These are phyloP conservation scores for thale cress (Arabidopsis thaliana) DNA, from an alignment of 345 rosid species.

Conservation along the genomic window DNA sequence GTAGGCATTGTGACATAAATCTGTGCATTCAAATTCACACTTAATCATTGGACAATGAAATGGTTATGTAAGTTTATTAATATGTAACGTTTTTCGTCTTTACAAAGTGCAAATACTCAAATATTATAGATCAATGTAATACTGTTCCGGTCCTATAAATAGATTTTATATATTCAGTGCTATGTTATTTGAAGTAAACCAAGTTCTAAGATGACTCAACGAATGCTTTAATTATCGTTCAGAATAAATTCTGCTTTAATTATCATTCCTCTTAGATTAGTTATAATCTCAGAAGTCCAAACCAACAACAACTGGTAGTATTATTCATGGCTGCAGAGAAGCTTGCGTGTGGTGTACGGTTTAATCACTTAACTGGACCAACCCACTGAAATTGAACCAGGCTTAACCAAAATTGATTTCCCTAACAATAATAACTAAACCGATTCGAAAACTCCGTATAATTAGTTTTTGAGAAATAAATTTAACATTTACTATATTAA, in stretches of 20 bases:
- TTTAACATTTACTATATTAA: too few relatives aligned
- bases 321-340: too few relatives aligned
- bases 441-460: neutral
- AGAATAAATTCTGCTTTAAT: too few relatives aligned
- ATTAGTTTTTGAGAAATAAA: neutral
- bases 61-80: neutral
- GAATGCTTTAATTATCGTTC: too few relatives aligned
- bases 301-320: too few relatives aligned
- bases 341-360: neutral
- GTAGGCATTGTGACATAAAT: too few relatives aligned
- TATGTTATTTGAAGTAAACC: too few relatives aligned
- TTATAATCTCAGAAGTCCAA: too few relatives aligned
- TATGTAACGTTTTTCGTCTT: neutral
- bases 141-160: too few relatives aligned
- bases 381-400: neutral
- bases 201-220: too few relatives aligned
- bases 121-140: too few relatives aligned
- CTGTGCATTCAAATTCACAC: neutral
- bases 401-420: neutral
- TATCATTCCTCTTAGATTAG: too few relatives aligned
- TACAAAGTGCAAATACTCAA: neutral
- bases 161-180: neutral
- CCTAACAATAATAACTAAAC: neutral
- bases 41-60: neutral
- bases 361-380: conserved; percentile 1